These are phyloP conservation scores for Chrysoporthe austroafricana DNA, from an alignment of 2,329 filamentous ascomycete species.

Conservation along the genomic window DNA sequence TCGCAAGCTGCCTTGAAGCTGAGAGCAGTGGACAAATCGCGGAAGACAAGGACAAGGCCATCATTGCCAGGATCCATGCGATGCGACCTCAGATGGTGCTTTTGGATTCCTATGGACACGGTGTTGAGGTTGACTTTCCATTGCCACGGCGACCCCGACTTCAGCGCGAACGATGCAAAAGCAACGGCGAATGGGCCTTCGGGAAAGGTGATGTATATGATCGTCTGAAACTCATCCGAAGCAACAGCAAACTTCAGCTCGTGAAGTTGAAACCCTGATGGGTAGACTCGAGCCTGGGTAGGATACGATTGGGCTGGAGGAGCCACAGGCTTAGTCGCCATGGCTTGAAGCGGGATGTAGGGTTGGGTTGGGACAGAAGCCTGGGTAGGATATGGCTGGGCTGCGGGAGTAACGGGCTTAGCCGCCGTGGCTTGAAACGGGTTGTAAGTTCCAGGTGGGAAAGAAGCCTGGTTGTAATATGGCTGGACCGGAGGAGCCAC, in stretches of 20 bases:
- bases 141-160: background rate
- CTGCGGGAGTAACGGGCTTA: no score
- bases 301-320: no score
- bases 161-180: background rate
- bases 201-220: background rate
- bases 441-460: no score
- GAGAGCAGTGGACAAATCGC: background rate
- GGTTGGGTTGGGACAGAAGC: no score
- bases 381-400: no score
- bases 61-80: background rate
- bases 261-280: no score
- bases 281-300: no score
- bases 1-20: background rate
- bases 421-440: no score
- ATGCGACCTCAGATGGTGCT: background rate
- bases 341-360: no score
- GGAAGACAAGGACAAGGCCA: background rate
- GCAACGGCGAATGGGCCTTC: background rate
- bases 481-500: no score
- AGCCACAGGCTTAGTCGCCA: no score
- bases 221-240: background rate
- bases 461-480: no score
- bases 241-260: background rate
- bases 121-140: background rate
- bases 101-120: background rate